Evolutionary conservation across 1,284 basidiomycete species (phyloP), one percentile per base, ranked within the genome.

Genomic region (Tranzscheliella williamsii): DNA sequence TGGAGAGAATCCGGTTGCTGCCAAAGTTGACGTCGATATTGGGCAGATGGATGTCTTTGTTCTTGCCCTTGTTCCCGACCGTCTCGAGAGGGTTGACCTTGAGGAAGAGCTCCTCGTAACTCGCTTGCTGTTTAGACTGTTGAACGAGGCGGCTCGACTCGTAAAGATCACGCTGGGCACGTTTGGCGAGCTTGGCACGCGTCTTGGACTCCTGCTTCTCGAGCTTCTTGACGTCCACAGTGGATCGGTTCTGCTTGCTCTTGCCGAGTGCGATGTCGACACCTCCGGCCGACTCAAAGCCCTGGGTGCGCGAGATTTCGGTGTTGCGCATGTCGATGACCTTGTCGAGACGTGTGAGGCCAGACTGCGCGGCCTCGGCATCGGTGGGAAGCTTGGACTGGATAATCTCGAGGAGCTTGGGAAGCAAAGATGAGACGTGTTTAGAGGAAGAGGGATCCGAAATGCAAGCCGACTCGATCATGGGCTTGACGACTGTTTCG

Each of bases 181-280:
- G 85, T 80, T 98, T 98, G 80, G 96, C 92, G 64, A 96, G 91
- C 81, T 99, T 99, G 31, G 92, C 92, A 85, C 87, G 87, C 55
- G 98, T 86, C 79, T 99, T 99, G 4, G 92, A 91, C 79, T 99
- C 95, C 68, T 95, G 92, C 79, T 97, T 97, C 79, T 96, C 95
- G 15, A 99, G 85, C 76, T 96, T 97, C 81, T 91, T 93, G 61
- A 99, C 85, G 81, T 99, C 95, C 47, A 99, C 95, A 37, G 90
- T 87, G 36, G 92, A 93, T 87, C 95, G 80, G 80, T 87, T 87
- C 82, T 95, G 93, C 80, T 90, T 92, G 57, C 91, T 90, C 41
- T 88, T 90, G 79, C 95, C 92, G 49, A 96, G 82, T 76, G 95
- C 92, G 40, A 98, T 90, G 35, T 89, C 73, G 17, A 79, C 73